These are phyloP conservation scores for Termitomyces eurrhizus DNA, from an alignment of 768 basidiomycete species.

Conservation along the genomic window DNA sequence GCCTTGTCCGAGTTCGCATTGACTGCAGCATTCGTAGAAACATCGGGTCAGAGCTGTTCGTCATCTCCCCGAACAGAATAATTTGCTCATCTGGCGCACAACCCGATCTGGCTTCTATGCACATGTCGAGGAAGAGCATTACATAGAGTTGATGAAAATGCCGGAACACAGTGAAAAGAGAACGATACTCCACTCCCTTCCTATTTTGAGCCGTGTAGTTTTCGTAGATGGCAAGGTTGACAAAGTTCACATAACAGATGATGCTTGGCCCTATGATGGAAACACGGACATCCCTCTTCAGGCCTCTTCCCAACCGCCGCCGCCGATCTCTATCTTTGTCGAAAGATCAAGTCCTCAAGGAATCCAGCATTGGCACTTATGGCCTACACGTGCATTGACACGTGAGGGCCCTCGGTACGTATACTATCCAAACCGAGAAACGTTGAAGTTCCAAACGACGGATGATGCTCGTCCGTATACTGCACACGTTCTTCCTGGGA, in stretches of 20 bases:
- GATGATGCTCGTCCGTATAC: slow-evolving; percentile 11
- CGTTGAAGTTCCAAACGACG: slow-evolving; percentile 13
- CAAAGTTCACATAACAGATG: slow-evolving; percentile 38
- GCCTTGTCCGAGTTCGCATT: not conserved
- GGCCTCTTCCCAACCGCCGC: slow-evolving; percentile 25
- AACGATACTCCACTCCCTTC: not conserved
- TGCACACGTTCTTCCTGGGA: slow-evolving; percentile 38
- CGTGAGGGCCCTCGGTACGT: slow-evolving; percentile 23
- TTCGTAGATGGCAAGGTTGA: not conserved
- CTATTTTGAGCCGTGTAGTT: not conserved
- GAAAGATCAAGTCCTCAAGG: slow-evolving; percentile 25
- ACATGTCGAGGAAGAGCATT: not conserved
- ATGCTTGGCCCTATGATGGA: slow-evolving; percentile 25
- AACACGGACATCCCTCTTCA: slow-evolving; percentile 26
- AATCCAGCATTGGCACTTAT: slow-evolving; percentile 31
- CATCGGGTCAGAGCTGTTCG: slow-evolving; percentile 51
- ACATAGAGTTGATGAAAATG: not conserved
- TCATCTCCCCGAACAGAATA: slow-evolving; percentile 45
- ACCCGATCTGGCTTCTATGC: slow-evolving; percentile 6
- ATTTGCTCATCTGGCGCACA: slow-evolving; percentile 49
- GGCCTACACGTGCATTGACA: slow-evolving; percentile 19
- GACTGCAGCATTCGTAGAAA: slow-evolving; percentile 24
- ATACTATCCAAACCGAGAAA: slow-evolving; percentile 17
- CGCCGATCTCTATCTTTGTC: slow-evolving; percentile 38
- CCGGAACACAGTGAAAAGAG: not conserved